Percentiles rank a stretch among this genome's conserved stretches.
phyloP scores from a whole-genome alignment of 352 stramenopile genomes.

The Saprolegnia diclina region DNA sequence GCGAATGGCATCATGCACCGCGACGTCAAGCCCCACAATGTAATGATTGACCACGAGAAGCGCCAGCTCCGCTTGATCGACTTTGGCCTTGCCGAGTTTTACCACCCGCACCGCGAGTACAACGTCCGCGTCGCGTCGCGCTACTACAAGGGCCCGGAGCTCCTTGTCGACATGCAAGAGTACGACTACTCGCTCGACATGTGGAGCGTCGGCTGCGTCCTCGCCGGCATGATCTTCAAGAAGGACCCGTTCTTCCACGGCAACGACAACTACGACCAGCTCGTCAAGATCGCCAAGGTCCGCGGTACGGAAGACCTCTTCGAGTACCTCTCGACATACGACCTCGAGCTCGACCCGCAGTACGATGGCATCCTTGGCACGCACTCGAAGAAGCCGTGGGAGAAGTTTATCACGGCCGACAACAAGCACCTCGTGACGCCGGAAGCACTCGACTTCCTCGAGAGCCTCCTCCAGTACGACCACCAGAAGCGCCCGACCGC shows the following conservation, averaged over 20 bases:
- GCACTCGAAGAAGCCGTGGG: conserved; percentile 98
- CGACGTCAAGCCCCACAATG: conserved; percentile 99
- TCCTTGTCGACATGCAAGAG: conserved; percentile 98
- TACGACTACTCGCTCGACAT: conserved; percentile 99
- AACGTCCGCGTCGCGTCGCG: conserved; percentile 98
- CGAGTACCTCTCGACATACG: conserved; percentile 98
- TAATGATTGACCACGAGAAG: conserved; percentile 99
- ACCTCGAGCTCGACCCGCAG: conserved; percentile 97
- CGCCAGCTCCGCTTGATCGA: conserved; percentile 97
- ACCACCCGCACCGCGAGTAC: conserved; percentile 97
- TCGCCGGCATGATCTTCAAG: conserved; percentile 99
- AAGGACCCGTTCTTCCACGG: conserved; percentile 99
- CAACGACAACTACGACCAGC: conserved; percentile 99
- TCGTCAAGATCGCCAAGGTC: conserved; percentile 98
- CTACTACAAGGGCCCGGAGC: conserved; percentile 99
- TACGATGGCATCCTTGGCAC: conserved; percentile 97
- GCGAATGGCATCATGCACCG: conserved; percentile 99
- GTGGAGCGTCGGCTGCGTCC: conserved; percentile 98
- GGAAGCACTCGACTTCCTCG: conserved; percentile 96
- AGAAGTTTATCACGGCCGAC: conserved; percentile 97
- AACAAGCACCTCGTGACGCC: conserved; percentile 96
- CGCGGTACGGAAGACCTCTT: conserved; percentile 98
- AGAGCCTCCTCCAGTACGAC: conserved; percentile 86
- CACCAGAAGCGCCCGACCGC: conserved; percentile 97
- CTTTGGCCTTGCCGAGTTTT: conserved; percentile 99